Base-by-base conservation (phyloP, 2,329 filamentous ascomycete genomes). In the Nothopassalora personata region DNA sequence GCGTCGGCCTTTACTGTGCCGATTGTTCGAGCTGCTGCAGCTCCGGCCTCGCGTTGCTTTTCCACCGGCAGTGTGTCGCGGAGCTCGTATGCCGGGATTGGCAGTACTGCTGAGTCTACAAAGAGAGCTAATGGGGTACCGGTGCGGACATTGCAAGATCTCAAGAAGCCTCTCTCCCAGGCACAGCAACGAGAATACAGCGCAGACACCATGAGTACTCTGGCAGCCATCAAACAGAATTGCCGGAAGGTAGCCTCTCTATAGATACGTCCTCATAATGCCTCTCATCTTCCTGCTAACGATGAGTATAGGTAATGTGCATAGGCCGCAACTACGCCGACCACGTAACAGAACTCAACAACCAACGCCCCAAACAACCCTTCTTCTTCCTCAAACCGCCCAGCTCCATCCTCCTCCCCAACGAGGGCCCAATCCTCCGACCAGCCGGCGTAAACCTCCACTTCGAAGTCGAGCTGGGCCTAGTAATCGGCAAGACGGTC, bases 301-400 rank as follows among this genome's bases (percentile, higher is more conserved):
- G 47, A 10, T 46, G 55, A 48, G 54, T 54, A 31, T 59, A 96
- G 81, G 85, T 96, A 57, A 88, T 96, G 73, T 97, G 93, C 77
- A 95, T 97, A 72, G 91, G 91, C 68, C 85, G 94, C 69, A 96
- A 99, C 81, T 99, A 97, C 82, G 93, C 92, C 70, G 94, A 96
- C 75, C 94, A 99, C 77, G 88, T 97, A 72, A 85, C 88, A 64
- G 94, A 99, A 80, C 84, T 99, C 67, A 91, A 91, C 76, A 96
- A 88, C 76, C 81, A 83, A 61, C 86, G 86, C 65, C 94, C 94
- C 53, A 95, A 94, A 75, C 91, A 97, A 76, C 94, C 94, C 28
- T 97, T 99, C 79, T 99, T 97, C 86, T 99, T 99, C 83, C 84
- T 97, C 68, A 99, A 99, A 82, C 94, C 94, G 1, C 79, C 92